These are phyloP conservation scores for Achaetomium macrosporum DNA, from an alignment of 2,329 filamentous ascomycete genomes.

Conservation along the genomic window DNA sequence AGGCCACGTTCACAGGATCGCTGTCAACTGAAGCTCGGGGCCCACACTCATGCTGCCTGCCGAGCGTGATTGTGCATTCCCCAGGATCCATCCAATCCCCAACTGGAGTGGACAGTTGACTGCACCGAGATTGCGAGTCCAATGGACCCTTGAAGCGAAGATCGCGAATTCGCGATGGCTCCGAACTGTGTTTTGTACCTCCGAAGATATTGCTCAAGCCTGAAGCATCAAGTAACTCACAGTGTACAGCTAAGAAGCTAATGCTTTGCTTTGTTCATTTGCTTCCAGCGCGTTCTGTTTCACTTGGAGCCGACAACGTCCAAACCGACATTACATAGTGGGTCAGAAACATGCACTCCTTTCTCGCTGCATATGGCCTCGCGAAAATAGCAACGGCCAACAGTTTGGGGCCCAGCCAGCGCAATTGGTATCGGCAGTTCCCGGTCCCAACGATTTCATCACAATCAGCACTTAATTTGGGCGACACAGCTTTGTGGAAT, in stretches of 20 bases:
- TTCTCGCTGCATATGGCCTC: slow-evolving; percentile 32
- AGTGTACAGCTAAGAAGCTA: neutral
- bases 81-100: no score
- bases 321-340: slow-evolving; percentile 26
- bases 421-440: neutral
- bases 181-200: no score
- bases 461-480: neutral
- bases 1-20: slow-evolving; percentile 22
- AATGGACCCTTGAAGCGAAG: no score
- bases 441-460: neutral
- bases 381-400: slow-evolving; percentile 21
- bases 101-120: slow-evolving; percentile 6
- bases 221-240: neutral
- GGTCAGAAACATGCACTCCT: slow-evolving; percentile 34
- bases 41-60: no score
- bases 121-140: slow-evolving; percentile 9
- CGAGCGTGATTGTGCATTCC: no score
- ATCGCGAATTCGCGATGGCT: no score
- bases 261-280: slow-evolving; percentile 6
- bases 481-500: neutral
- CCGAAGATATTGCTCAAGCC: neutral
- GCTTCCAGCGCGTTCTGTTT: slow-evolving; percentile 36
- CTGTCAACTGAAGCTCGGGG: neutral
- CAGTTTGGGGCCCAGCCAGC: neutral
- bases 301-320: slow-evolving; percentile 23